A percentile compares a stretch with the other conserved stretches of the same genome.
phyloP scores from a whole-genome alignment of 140 eudicot genomes.

The Ambrosia hybrid region DNA sequence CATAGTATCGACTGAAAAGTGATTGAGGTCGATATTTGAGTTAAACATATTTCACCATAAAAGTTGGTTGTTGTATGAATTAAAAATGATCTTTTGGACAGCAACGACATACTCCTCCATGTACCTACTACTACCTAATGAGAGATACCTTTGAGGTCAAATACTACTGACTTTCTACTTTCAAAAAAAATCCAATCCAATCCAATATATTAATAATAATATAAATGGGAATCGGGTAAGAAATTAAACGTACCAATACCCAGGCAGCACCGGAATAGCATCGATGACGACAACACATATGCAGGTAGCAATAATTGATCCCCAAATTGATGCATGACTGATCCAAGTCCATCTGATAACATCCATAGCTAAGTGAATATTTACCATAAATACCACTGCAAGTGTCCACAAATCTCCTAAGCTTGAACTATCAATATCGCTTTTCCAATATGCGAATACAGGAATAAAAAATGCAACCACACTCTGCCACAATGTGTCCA shows the following conservation, averaged over 20 bases:
- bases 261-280: slow-evolving; percentile 16
- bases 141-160: neutral
- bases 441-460: slow-evolving; percentile 8
- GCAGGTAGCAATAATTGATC: slow-evolving; percentile 19
- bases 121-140: too few relatives aligned
- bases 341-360: slow-evolving; percentile 18
- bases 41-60: too few relatives aligned
- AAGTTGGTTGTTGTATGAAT: too few relatives aligned
- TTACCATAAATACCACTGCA: slow-evolving; percentile 18
- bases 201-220: neutral
- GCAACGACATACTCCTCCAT: too few relatives aligned
- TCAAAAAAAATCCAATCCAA: neutral
- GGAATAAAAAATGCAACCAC: slow-evolving; percentile 21
- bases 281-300: slow-evolving; percentile 11
- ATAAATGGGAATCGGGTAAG: neutral
- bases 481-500: slow-evolving; percentile 7
- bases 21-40: too few relatives aligned
- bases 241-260: slow-evolving; percentile 15
- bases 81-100: too few relatives aligned
- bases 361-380: slow-evolving; percentile 19
- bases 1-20: too few relatives aligned
- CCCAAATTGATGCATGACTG: slow-evolving; percentile 19
- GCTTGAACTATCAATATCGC: slow-evolving; percentile 17
- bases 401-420: slow-evolving; percentile 21
- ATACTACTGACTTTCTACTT: neutral